Conservation (phyloP, 1,284 basidiomycete genomes). For the Apiotrichum veenhuisii region DNA sequence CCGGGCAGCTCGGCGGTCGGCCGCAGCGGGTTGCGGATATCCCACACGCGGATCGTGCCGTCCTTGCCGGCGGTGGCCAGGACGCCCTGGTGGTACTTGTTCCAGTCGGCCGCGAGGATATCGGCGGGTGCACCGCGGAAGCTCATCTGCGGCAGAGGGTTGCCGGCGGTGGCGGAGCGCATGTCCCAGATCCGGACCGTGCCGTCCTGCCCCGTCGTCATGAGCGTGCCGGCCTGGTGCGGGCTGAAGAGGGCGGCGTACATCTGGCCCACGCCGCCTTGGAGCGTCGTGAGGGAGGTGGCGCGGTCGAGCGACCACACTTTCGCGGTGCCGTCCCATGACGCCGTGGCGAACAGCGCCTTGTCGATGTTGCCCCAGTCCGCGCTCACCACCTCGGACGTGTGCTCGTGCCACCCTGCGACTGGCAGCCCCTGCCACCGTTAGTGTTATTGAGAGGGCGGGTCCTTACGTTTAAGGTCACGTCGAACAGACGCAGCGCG, state of each 20-base stretch:
- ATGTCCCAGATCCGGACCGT: conserved; percentile 73
- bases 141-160: conserved; percentile 1
- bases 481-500: conserved; percentile 86
- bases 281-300: conserved; percentile 71
- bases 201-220: conserved; percentile 81
- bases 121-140: conserved; percentile 21
- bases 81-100: conserved; percentile 55
- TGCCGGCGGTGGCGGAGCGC: not conserved
- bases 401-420: conserved; percentile 88
- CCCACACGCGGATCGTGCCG: conserved; percentile 51
- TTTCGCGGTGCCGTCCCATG: conserved; percentile 90
- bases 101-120: conserved; percentile 54
- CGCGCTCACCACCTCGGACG: conserved; percentile 85
- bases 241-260: conserved; percentile 90
- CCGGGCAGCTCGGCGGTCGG: conserved; percentile 32
- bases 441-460: not conserved
- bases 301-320: conserved; percentile 85
- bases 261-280: conserved; percentile 60
- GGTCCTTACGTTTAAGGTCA: conserved; percentile 69
- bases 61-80: conserved; percentile 55
- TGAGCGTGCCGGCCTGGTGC: conserved; percentile 74
- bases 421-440: conserved; percentile 60
- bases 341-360: conserved; percentile 78
- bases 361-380: conserved; percentile 97
- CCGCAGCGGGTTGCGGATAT: conserved; percentile 39